These are phyloP conservation scores for Trichodelitschia bisporula DNA, from an alignment of 495 filamentous ascomycete genomes.

Conservation along the genomic window DNA sequence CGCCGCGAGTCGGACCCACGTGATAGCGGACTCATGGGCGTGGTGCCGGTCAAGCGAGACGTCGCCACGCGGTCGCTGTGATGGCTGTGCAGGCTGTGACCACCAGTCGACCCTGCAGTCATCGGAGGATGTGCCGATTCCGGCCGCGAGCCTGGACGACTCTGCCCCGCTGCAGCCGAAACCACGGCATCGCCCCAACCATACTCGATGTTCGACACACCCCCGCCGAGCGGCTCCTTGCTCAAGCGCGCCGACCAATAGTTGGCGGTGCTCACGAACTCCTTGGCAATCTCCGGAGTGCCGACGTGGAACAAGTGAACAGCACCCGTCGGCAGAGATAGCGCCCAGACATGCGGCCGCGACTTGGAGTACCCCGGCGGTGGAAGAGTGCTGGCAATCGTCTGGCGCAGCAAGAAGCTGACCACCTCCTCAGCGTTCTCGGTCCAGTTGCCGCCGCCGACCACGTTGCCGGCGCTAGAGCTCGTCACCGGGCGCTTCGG, in stretches of 20 bases:
- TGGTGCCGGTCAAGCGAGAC: background rate
- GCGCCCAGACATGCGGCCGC: constrained; percentile 79
- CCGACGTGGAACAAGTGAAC: constrained; percentile 96
- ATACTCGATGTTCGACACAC: constrained; percentile 91
- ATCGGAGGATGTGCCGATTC: constrained; percentile 16
- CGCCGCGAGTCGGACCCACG: constrained; percentile 49
- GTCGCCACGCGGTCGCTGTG: background rate
- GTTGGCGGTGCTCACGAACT: constrained; percentile 87
- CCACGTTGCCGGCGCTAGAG: constrained; percentile 34
- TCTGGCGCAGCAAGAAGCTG: constrained; percentile 72
- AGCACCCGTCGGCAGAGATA: constrained; percentile 78
- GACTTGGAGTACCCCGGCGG: constrained; percentile 80
- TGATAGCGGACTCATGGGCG: constrained; percentile 18
- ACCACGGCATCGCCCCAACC: constrained; percentile 86
- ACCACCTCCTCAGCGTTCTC: constrained; percentile 76
- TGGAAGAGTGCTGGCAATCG: constrained; percentile 74
- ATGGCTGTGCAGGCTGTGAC: background rate
- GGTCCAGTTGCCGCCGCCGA: constrained; percentile 92
- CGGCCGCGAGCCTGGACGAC: constrained; percentile 8
- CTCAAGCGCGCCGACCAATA: constrained; percentile 92
- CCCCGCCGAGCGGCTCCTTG: constrained; percentile 75
- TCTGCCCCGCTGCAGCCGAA: constrained; percentile 41
- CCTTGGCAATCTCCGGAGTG: constrained; percentile 78
- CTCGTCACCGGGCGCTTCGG: constrained; percentile 20
- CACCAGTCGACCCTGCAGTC: background rate